These are phyloP conservation scores for Ogataea sp. DNA, from an alignment of 805 yeast genomes.

Conservation along the genomic window DNA sequence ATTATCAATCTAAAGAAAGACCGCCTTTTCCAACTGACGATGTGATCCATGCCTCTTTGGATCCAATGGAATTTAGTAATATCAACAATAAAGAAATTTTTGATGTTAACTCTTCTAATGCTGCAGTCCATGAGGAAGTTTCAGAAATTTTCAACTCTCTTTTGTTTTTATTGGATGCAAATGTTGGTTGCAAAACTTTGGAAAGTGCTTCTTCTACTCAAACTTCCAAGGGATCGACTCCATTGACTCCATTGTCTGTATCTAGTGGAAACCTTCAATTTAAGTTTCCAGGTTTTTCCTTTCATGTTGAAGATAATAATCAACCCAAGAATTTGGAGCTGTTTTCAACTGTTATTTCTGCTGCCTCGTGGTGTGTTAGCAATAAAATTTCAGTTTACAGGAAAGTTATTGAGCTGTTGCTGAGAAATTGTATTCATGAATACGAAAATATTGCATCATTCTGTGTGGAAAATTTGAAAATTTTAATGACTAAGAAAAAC, in stretches of 20 bases:
- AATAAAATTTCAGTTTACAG: conserved; percentile 44
- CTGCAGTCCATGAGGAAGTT: conserved; percentile 62
- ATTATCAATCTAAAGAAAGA: conserved; percentile 42
- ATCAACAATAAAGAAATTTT: conserved; percentile 31
- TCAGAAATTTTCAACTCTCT: conserved; percentile 48
- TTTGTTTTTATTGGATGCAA: conserved; percentile 51
- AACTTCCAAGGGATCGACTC: conserved; percentile 1
- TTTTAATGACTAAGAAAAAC: conserved; percentile 58
- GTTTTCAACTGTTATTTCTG: conserved; percentile 61
- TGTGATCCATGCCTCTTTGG: conserved; percentile 25
- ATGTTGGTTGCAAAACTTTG: conserved; percentile 35
- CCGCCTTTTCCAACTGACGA: conserved; percentile 72
- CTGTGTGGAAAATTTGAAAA: conserved; percentile 53
- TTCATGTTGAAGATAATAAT: conserved; percentile 26
- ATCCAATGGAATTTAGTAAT: conserved; percentile 25
- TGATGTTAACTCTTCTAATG: conserved; percentile 36
- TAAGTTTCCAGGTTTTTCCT: conserved; percentile 30
- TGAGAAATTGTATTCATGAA: conserved; percentile 67
- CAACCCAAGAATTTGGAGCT: conserved; percentile 40
- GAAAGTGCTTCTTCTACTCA: conserved; percentile 12
- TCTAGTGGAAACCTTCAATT: conserved; percentile 22
- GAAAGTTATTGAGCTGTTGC: conserved; percentile 63
- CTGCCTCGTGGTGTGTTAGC: conserved; percentile 64
- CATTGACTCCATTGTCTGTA: conserved; percentile 5
- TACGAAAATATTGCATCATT: conserved; percentile 56